Conservation (phyloP, 495 filamentous ascomycete species). For the Penicillium dipodomyicola region DNA sequence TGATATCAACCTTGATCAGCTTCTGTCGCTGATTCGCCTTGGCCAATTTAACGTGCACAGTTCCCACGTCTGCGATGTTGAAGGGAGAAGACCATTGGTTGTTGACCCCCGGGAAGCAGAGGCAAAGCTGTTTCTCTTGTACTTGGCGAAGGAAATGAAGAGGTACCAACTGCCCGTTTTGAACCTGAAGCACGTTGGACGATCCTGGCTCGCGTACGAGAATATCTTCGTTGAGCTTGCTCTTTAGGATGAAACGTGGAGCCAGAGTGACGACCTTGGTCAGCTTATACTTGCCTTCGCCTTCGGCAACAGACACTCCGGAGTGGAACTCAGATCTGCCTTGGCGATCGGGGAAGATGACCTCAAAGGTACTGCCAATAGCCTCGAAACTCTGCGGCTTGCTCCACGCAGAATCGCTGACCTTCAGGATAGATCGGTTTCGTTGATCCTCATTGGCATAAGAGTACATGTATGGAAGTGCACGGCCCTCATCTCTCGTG, state of each 20-base stretch:
- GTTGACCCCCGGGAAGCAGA: constrained; percentile 93
- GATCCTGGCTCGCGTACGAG: constrained; percentile 87
- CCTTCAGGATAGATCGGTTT: constrained; percentile 82
- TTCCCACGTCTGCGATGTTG: constrained; percentile 91
- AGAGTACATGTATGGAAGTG: constrained; percentile 93
- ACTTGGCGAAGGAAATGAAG: constrained; percentile 81
- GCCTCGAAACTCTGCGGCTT: constrained; percentile 97
- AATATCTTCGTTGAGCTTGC: constrained; percentile 82
- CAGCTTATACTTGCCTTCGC: constrained; percentile 96
- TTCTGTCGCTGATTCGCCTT: constrained; percentile 85
- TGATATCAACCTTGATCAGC: constrained; percentile 81
- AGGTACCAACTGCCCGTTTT: constrained; percentile 72
- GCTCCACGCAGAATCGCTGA: constrained; percentile 90
- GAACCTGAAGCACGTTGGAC: constrained; percentile 72
- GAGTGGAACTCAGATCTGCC: constrained; percentile 82
- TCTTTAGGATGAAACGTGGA: constrained; percentile 91
- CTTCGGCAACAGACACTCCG: constrained; percentile 82
- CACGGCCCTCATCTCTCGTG: constrained; percentile 49
- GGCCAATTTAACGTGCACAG: constrained; percentile 87
- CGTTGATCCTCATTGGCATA: constrained; percentile 80
- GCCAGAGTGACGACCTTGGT: constrained; percentile 93
- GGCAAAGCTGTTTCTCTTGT: constrained; percentile 78
- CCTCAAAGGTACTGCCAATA: constrained; percentile 88
- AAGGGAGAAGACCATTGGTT: constrained; percentile 98
- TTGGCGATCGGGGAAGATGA: constrained; percentile 68